phyloP scores from a whole-genome alignment of 164 flowering plant genomes.

The Sedum album region DNA sequence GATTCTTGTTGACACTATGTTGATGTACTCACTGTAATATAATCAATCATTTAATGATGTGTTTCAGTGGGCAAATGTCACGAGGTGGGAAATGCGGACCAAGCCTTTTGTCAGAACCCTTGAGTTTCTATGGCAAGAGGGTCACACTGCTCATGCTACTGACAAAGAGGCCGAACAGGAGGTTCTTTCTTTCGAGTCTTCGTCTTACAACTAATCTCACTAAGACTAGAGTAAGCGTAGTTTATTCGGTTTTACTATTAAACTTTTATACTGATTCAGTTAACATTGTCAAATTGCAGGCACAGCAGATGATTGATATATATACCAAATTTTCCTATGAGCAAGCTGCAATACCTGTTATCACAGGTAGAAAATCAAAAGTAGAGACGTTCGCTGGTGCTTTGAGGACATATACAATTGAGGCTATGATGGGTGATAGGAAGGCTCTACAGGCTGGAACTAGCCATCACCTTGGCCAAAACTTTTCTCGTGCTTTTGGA shows the following conservation, averaged over 20 bases:
- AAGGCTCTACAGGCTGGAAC: constrained; percentile 98
- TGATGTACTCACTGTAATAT: background rate
- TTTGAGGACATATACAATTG: constrained; percentile 78
- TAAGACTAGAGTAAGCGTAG: background rate
- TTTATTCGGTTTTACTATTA: background rate
- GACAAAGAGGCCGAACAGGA: constrained; percentile 93
- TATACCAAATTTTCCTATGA: constrained; percentile 88
- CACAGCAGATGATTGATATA: constrained; percentile 84
- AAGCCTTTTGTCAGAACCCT: constrained; percentile 95
- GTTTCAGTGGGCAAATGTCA: constrained; percentile 93
- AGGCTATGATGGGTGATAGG: constrained; percentile 99
- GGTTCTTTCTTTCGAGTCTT: constrained; percentile 29
- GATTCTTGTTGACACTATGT: background rate
- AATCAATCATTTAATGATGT: constrained; percentile 7
- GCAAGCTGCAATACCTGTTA: constrained; percentile 94
- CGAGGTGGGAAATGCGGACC: constrained; percentile 99
- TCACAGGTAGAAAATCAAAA: constrained; percentile 87
- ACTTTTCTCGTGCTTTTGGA: constrained; percentile 90
- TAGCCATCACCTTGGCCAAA: constrained; percentile 96
- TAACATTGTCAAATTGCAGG: constrained; percentile 48
- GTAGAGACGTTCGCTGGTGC: constrained; percentile 99
- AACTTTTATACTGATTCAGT: constrained; percentile 12
- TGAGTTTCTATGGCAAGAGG: constrained; percentile 99
- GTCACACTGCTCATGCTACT: constrained; percentile 95
- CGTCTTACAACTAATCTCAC: background rate